A percentile compares a stretch with the other conserved stretches of the same genome.
phyloP scores from a whole-genome alignment of 1,284 basidiomycete genomes.

The Pisolithus thermaeus region DNA sequence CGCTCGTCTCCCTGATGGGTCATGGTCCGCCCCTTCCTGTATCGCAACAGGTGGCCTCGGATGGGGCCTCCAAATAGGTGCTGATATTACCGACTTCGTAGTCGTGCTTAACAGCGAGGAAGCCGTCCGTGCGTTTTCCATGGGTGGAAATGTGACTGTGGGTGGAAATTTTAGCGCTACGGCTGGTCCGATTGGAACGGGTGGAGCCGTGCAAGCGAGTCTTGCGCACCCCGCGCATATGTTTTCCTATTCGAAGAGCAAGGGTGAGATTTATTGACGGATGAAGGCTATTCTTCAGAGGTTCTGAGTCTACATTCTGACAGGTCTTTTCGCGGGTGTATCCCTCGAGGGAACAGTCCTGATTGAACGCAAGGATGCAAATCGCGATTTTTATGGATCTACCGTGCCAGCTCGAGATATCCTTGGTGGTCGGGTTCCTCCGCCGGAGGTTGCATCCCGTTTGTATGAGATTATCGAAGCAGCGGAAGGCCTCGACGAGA shows the following conservation, averaged over 20 bases:
- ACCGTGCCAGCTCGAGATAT: conserved; percentile 87
- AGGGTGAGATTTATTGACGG: conserved; percentile 50
- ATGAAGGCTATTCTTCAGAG: conserved; percentile 1
- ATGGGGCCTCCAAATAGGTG: conserved; percentile 94
- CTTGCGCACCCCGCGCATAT: conserved; percentile 92
- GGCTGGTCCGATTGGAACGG: conserved; percentile 93
- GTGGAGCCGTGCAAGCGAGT: conserved; percentile 83
- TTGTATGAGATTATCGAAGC: conserved; percentile 96
- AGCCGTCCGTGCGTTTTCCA: conserved; percentile 90
- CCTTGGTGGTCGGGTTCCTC: conserved; percentile 87
- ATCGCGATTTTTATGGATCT: conserved; percentile 93
- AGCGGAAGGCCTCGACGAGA: conserved; percentile 75
- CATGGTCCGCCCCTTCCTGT: conserved; percentile 95
- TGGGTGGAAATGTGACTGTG: conserved; percentile 94
- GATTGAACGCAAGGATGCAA: conserved; percentile 93
- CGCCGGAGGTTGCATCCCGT: conserved; percentile 90
- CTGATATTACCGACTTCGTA: conserved; percentile 83
- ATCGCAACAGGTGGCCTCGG: conserved; percentile 97
- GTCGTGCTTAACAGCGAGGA: conserved; percentile 97
- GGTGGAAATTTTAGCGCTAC: conserved; percentile 83
- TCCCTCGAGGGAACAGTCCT: conserved; percentile 94
- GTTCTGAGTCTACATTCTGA: conserved; percentile 4
- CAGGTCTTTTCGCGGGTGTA: conserved; percentile 91
- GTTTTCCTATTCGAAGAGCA: conserved; percentile 95
- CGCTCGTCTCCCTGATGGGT: conserved; percentile 91